Conservation (phyloP, 2,329 filamentous ascomycete species). For the Clathrospora elynae region DNA sequence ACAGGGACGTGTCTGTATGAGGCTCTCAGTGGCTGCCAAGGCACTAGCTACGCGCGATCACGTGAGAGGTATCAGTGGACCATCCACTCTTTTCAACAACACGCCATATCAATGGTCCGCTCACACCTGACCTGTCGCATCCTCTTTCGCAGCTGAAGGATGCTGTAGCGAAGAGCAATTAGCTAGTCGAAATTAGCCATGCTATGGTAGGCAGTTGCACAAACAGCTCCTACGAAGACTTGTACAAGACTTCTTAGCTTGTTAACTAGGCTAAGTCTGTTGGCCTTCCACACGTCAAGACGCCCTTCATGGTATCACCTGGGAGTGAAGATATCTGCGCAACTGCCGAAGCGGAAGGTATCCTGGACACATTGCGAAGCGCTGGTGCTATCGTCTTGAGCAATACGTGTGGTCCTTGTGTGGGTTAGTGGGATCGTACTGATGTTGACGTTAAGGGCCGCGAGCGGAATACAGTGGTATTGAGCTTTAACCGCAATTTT, state of each 20-base stretch:
- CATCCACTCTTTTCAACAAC: neutral
- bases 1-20: no score
- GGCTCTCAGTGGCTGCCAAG: neutral
- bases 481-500: slow-evolving; percentile 49
- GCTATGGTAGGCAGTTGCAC: slow-evolving; percentile 46
- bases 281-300: slow-evolving; percentile 36
- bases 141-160: slow-evolving; percentile 40
- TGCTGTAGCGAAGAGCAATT: slow-evolving; percentile 33
- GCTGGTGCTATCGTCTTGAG: slow-evolving; percentile 42
- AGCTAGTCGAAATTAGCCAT: slow-evolving; percentile 39
- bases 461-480: slow-evolving; percentile 44
- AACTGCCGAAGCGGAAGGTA: slow-evolving; percentile 38
- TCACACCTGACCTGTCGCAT: slow-evolving; percentile 44
- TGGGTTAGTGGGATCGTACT: slow-evolving; percentile 45
- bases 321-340: slow-evolving; percentile 46
- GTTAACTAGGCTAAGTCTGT: slow-evolving; percentile 39
- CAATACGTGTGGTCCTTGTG: slow-evolving; percentile 46
- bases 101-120: slow-evolving; percentile 48
- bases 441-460: slow-evolving; percentile 34
- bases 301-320: slow-evolving; percentile 40
- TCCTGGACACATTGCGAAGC: slow-evolving; percentile 34
- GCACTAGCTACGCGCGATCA: slow-evolving; percentile 2
- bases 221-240: slow-evolving; percentile 48
- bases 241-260: slow-evolving; percentile 39
- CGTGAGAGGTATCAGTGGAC: slow-evolving; percentile 1